Conservation (phyloP, 257 asterid genomes). For the Rehmannia glutinosa region DNA sequence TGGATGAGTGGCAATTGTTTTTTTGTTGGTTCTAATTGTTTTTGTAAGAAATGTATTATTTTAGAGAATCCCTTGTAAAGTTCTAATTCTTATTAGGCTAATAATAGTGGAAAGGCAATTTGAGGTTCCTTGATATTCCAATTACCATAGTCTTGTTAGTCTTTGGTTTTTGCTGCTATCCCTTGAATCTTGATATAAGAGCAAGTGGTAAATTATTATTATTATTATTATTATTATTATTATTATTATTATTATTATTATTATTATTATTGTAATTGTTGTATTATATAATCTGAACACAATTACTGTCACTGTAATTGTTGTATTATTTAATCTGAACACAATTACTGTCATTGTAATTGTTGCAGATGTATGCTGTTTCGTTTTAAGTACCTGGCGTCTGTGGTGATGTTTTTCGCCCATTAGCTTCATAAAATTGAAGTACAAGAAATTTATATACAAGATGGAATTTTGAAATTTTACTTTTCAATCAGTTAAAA, state of each 20-base stretch:
- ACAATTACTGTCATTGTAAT: not conserved
- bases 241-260: not conserved
- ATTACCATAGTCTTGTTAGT: slow-evolving; percentile 46
- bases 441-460: not conserved
- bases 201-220: slow-evolving; percentile 18
- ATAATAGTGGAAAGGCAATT: slow-evolving; percentile 31
- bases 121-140: slow-evolving; percentile 29
- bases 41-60: slow-evolving; percentile 29
- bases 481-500: not conserved
- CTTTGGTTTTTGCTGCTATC: slow-evolving; percentile 31
- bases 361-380: not conserved
- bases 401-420: not conserved
- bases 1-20: slow-evolving; percentile 24
- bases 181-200: slow-evolving; percentile 20
- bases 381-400: not conserved
- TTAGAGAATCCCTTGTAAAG: slow-evolving; percentile 57
- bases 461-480: not conserved
- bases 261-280: too few relatives aligned
- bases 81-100: slow-evolving; percentile 48
- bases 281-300: too few relatives aligned
- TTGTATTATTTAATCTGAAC: too few relatives aligned
- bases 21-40: slow-evolving; percentile 47
- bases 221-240: not conserved
- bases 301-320: too few relatives aligned
- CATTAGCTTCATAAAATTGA: not conserved